Percentiles rank a stretch among this genome's conserved stretches.
phyloP scores from a whole-genome alignment of 2,329 filamentous ascomycete genomes.

The Cadophora sp. region DNA sequence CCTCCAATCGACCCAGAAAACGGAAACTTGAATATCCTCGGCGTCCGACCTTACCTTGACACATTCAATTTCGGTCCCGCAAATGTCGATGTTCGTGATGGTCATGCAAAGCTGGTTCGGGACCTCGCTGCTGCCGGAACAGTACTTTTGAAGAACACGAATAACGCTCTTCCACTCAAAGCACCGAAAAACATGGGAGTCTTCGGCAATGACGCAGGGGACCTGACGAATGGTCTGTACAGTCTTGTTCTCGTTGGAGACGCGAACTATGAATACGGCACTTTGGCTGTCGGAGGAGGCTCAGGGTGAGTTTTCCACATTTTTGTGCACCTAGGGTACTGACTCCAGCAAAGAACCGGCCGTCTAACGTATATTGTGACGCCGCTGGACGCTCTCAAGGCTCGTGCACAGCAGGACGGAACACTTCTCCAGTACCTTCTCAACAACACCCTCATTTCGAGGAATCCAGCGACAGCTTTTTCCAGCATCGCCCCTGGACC shows the following conservation, averaged over 20 bases:
- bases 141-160: constrained; percentile 68
- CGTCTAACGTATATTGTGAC: constrained; percentile 55
- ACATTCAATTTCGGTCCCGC: constrained; percentile 76
- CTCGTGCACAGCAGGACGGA: constrained; percentile 50
- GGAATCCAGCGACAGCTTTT: constrained; percentile 57
- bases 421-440: constrained; percentile 64
- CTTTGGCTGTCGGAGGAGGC: constrained; percentile 54
- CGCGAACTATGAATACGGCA: constrained; percentile 53
- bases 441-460: constrained; percentile 58
- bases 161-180: constrained; percentile 65
- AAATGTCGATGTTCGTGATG: constrained; percentile 75
- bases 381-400: constrained; percentile 70
- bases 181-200: constrained; percentile 53
- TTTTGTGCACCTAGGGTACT: background rate
- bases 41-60: constrained; percentile 62
- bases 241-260: constrained; percentile 13
- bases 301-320: constrained; percentile 43
- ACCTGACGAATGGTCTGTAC: constrained; percentile 54
- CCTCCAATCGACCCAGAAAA: constrained; percentile 46
- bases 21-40: constrained; percentile 31
- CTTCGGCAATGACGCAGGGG: constrained; percentile 64
- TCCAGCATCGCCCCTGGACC: constrained; percentile 45
- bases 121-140: constrained; percentile 62
- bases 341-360: constrained; percentile 45
- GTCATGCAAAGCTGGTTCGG: constrained; percentile 44